These are phyloP conservation scores for Marasmius fiardii DNA, from an alignment of 1,284 basidiomycete species.

Conservation along the genomic window DNA sequence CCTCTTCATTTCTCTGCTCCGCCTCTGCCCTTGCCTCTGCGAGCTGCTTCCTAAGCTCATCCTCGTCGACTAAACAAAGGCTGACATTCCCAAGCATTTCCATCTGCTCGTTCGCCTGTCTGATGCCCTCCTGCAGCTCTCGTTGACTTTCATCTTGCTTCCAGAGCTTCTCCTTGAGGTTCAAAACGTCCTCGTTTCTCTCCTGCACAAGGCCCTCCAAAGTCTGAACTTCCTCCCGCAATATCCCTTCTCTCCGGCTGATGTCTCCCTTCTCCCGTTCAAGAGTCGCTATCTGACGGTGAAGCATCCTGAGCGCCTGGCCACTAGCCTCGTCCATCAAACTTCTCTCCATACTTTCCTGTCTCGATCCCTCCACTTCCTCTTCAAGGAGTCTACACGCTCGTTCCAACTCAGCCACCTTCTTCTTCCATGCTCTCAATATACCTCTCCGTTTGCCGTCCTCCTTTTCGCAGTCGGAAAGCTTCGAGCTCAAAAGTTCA, in stretches of 20 bases:
- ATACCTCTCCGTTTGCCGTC: constrained; percentile 51
- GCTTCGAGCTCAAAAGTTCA: constrained; percentile 49
- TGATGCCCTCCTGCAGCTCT: constrained; percentile 47
- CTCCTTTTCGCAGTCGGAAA: constrained; percentile 56
- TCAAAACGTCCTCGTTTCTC: constrained; percentile 35
- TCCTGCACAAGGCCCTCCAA: constrained; percentile 37
- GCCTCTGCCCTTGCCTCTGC: constrained; percentile 32
- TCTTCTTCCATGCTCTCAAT: constrained; percentile 65
- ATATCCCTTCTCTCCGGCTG: constrained; percentile 37
- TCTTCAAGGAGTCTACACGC: constrained; percentile 62
- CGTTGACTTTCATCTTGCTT: constrained; percentile 48
- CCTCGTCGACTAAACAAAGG: constrained; percentile 36
- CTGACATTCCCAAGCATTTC: constrained; percentile 48
- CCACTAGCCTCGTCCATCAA: constrained; percentile 77
- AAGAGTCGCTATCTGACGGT: constrained; percentile 56
- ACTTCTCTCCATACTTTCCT: constrained; percentile 67
- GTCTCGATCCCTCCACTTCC: constrained; percentile 62
- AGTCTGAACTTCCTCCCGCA: constrained; percentile 39
- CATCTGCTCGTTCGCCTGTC: constrained; percentile 54
- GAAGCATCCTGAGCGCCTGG: constrained; percentile 63
- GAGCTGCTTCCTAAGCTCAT: constrained; percentile 37
- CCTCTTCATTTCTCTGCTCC: constrained; percentile 36
- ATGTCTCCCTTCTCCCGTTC: constrained; percentile 57
- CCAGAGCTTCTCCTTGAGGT: constrained; percentile 46
- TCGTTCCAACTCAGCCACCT: constrained; percentile 65